phyloP scores from a whole-genome alignment of 2,329 filamentous ascomycete species.

The Diaporthe sp. region DNA sequence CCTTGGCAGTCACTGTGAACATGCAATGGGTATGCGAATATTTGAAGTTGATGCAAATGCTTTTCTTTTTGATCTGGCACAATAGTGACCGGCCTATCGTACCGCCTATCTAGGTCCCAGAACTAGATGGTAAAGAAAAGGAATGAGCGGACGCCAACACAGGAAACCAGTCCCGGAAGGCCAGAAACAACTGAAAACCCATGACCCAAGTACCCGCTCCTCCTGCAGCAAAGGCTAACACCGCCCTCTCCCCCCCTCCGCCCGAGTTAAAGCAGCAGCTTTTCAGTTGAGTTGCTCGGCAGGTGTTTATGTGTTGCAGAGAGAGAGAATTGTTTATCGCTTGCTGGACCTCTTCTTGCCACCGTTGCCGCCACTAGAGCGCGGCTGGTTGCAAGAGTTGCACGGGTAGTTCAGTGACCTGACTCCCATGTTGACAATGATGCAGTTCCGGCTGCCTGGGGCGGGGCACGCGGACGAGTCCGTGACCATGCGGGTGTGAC shows the following conservation, averaged over 20 bases:
- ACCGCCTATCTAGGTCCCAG: background rate
- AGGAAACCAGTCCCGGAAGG: background rate
- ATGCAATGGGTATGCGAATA: background rate
- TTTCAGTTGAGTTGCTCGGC: background rate
- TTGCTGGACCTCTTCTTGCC: background rate
- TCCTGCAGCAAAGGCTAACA: background rate
- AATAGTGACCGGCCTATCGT: background rate
- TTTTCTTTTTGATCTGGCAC: background rate
- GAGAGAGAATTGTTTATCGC: background rate
- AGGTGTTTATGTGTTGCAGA: background rate
- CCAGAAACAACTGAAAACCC: background rate
- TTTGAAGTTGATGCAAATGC: background rate
- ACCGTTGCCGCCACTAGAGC: background rate
- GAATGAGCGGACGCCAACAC: background rate
- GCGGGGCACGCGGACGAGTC: background rate
- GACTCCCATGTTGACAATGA: background rate
- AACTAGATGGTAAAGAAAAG: background rate
- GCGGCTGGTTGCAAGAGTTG: background rate
- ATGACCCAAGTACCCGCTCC: background rate
- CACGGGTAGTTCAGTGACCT: background rate
- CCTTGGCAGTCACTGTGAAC: background rate
- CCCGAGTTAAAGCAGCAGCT: background rate
- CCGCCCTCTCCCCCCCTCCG: background rate
- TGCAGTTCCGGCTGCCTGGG: background rate
- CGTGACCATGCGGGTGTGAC: background rate